These are phyloP conservation scores for Colletotrichum sp. DNA, from an alignment of 2,329 filamentous ascomycete species.

Conservation along the genomic window DNA sequence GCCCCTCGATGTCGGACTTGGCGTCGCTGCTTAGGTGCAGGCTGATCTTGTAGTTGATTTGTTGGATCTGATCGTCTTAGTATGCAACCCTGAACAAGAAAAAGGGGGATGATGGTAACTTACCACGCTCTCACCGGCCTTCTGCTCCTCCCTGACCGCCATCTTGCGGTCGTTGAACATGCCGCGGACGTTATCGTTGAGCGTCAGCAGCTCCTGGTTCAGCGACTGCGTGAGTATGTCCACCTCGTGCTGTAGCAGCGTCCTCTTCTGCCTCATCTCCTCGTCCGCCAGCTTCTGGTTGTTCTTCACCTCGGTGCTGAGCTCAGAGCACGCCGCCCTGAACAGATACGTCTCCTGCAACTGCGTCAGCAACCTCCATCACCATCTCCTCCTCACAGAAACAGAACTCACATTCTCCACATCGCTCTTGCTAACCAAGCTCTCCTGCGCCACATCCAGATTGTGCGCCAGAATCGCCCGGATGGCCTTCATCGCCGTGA, in stretches of 20 bases:
- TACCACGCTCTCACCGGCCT: constrained; percentile 80
- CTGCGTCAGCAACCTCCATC: background rate
- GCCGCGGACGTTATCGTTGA: constrained; percentile 92
- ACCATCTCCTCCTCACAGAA: background rate
- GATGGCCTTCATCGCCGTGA: constrained; percentile 92
- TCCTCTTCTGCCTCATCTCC: constrained; percentile 80
- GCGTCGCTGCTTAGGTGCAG: constrained; percentile 88
- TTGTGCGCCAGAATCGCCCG: constrained; percentile 78
- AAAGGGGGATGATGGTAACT: constrained; percentile 31
- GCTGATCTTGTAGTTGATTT: constrained; percentile 96
- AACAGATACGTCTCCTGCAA: constrained; percentile 85
- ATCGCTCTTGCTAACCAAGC: constrained; percentile 86
- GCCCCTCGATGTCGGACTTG: constrained; percentile 87
- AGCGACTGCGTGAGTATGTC: constrained; percentile 88
- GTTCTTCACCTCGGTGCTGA: constrained; percentile 85
- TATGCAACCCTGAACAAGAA: too few species aligned
- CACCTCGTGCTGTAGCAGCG: constrained; percentile 90
- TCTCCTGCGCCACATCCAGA: constrained; percentile 78
- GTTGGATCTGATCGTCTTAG: constrained; percentile 70
- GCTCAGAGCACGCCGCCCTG: constrained; percentile 88
- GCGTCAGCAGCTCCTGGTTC: constrained; percentile 78
- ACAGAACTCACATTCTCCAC: constrained; percentile 74
- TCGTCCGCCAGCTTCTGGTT: constrained; percentile 79
- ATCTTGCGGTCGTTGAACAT: constrained; percentile 98
- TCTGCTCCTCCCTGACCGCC: constrained; percentile 87